A percentile compares a stretch with the other conserved stretches of the same genome.
These are phyloP conservation scores for Cryptococcus floricola DNA, from an alignment of 1,284 basidiomycete species.

Conservation along the genomic window DNA sequence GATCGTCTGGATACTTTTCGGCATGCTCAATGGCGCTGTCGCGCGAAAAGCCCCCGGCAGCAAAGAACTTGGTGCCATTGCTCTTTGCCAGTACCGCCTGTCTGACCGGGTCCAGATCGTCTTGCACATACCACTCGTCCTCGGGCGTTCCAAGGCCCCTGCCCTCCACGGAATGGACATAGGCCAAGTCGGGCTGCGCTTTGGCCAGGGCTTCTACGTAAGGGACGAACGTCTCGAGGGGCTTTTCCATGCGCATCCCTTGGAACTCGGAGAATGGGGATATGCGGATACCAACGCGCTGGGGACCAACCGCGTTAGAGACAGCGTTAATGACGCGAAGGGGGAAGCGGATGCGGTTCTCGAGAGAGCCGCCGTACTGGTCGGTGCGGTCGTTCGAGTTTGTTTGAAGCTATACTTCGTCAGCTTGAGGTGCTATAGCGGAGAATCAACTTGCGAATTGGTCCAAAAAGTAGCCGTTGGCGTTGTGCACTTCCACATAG, in stretches of 20 bases:
- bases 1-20: constrained; percentile 42
- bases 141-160: constrained; percentile 21
- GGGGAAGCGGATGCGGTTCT: constrained; percentile 56
- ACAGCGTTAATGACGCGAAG: constrained; percentile 56
- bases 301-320: constrained; percentile 53
- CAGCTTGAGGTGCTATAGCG: constrained; percentile 21
- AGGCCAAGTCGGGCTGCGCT: constrained; percentile 54
- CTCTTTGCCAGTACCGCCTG: constrained; percentile 20
- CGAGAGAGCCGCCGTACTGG: constrained; percentile 58
- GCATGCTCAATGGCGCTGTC: constrained; percentile 28
- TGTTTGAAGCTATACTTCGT: constrained; percentile 51
- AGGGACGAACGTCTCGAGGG: constrained; percentile 6
- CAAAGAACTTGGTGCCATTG: constrained; percentile 47
- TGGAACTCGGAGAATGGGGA: constrained; percentile 57
- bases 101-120: constrained; percentile 21
- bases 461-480: constrained; percentile 53
- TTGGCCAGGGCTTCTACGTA: constrained; percentile 33
- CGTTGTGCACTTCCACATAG: constrained; percentile 57
- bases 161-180: constrained; percentile 58
- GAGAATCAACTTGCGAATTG: constrained; percentile 51
- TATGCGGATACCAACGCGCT: constrained; percentile 56
- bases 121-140: constrained; percentile 12
- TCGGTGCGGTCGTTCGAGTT: constrained; percentile 58
- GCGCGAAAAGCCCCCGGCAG: constrained; percentile 52
- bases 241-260: constrained; percentile 12